Evolutionary conservation across 495 filamentous ascomycete genomes (phyloP), one percentile per base, ranked within the genome.

Genomic region (Lentithecium fluviatile): DNA sequence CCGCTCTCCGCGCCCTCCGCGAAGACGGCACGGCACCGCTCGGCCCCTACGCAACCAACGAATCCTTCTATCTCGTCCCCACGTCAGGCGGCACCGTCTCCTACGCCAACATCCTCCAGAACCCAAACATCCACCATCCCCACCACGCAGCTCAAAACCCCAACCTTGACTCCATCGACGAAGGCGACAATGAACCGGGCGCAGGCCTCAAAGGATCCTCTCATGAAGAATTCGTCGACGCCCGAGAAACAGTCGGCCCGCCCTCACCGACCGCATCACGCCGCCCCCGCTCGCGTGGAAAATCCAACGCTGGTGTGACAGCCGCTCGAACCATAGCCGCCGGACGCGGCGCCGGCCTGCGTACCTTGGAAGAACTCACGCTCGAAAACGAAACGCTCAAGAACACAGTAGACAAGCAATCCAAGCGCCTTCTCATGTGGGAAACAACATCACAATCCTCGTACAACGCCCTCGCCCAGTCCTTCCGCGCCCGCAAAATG

Each of bases 41-140:
- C 8, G 67, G 72, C 13, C 66, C 73, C 21, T 74, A 75, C 24
- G 74, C 85, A 19, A 78, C 75, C 24, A 83, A 84, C 36, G 91
- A 97, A 69, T 91, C 87, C 25, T 98, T 97, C 77, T 97, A 97
- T 69, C 89, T 98, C 0, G 94, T 98, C 0, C 94, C 93, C 8
- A 86, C 88, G 0, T 88, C 89, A 5, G 94, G 94, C 25, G 89
- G 90, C 56, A 96, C 91, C 0, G 83, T 89, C 42, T 88, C 89
- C 0, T 98, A 97, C 70, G 92, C 94, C 3, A 88, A 84, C 45
- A 95, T 98, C 25, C 76, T 96, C 0, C 83, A 82, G 8, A 83
- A 88, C 56, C 86, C 84, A 2, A 82, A 87, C 52, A 87, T 85
- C 52, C 86, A 85, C 53, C 40, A 43, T 43, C 85, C 76, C 75